These are phyloP conservation scores for Novymonas esmeraldas DNA, from an alignment of 208 protist genomes.

Conservation along the genomic window DNA sequence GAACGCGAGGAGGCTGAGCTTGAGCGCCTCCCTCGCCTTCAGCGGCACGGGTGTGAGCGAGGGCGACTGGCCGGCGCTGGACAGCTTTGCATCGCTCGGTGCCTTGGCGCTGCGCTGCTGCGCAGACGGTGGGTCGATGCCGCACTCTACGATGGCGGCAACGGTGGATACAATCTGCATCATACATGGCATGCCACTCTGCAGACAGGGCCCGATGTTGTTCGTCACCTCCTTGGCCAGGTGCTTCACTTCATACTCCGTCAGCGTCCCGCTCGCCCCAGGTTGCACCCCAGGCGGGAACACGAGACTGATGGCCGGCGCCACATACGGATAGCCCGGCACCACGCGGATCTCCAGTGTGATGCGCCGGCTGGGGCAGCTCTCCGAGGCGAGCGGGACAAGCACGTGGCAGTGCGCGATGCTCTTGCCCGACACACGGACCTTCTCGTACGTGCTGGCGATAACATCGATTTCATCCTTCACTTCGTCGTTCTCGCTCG, in stretches of 20 bases:
- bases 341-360: constrained; percentile 61
- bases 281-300: constrained; percentile 40
- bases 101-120: constrained; percentile 11
- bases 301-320: constrained; percentile 48
- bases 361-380: constrained; percentile 39
- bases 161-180: constrained; percentile 78
- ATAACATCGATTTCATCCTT: constrained; percentile 76
- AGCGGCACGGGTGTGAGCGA: constrained; percentile 59
- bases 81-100: constrained; percentile 1
- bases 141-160: constrained; percentile 40
- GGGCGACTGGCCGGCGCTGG: constrained; percentile 26
- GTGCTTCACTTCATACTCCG: constrained; percentile 39
- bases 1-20: constrained; percentile 67
- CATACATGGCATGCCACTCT: constrained; percentile 58
- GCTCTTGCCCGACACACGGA: constrained; percentile 43
- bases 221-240: constrained; percentile 56
- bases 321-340: constrained; percentile 70
- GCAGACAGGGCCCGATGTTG: constrained; percentile 58
- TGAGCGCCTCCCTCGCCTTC: constrained; percentile 61
- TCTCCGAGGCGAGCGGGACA: constrained; percentile 49
- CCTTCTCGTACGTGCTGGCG: constrained; percentile 62
- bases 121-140: constrained; percentile 10
- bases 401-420: constrained; percentile 48
- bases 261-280: constrained; percentile 31
- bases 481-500: constrained; percentile 50